These are phyloP conservation scores for Coprinopsis strossmayeri DNA, from an alignment of 768 basidiomycete genomes.

Conservation along the genomic window DNA sequence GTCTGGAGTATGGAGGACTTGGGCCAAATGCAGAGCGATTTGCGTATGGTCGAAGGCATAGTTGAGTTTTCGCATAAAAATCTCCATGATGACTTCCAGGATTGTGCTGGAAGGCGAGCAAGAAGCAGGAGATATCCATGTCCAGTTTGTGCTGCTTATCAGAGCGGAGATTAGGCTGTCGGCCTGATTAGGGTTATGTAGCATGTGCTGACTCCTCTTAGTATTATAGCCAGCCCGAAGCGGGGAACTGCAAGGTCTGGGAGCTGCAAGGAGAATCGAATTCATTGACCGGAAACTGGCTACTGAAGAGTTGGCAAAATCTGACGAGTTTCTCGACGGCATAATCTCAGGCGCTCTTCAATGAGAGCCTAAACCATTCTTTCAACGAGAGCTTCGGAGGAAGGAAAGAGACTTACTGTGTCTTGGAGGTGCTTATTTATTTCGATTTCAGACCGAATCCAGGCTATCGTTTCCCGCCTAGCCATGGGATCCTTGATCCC, in stretches of 20 bases:
- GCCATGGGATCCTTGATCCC: constrained; percentile 57
- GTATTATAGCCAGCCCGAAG: too few relatives aligned
- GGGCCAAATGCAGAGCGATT: constrained; percentile 32
- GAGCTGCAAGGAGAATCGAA: neutral
- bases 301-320: constrained; percentile 38
- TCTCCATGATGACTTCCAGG: constrained; percentile 26
- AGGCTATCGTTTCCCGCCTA: constrained; percentile 59
- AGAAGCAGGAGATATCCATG: neutral
- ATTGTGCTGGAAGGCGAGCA: neutral
- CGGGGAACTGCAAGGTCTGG: too few relatives aligned
- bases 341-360: constrained; percentile 51
- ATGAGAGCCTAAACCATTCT: constrained; percentile 39
- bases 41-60: constrained; percentile 21
- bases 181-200: too few relatives aligned
- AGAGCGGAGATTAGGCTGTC: too few relatives aligned
- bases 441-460: constrained; percentile 73
- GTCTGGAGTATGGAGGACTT: constrained; percentile 36
- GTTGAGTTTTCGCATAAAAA: constrained; percentile 33
- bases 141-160: neutral
- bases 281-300: neutral
- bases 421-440: constrained; percentile 52
- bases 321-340: constrained; percentile 54
- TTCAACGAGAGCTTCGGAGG: neutral
- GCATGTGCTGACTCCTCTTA: too few relatives aligned
- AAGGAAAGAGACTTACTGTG: constrained; percentile 32